phyloP scores from a whole-genome alignment of 306 rosid genomes.

The Dalbergia cochinchinensis region DNA sequence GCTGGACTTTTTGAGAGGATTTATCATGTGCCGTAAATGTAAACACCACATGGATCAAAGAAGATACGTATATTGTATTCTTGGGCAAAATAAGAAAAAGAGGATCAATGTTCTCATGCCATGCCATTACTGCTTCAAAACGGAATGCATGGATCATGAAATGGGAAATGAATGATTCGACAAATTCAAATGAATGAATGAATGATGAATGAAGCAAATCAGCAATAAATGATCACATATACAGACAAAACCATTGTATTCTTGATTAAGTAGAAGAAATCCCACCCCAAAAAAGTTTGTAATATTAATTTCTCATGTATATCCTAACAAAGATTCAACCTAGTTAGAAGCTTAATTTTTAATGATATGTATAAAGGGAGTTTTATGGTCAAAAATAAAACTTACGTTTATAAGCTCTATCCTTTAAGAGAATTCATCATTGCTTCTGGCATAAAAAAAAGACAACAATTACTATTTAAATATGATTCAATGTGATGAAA shows the following conservation, averaged over 20 bases:
- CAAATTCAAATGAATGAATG: constrained; percentile 43
- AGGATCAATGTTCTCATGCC: constrained; percentile 55
- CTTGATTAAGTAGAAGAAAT: constrained; percentile 7
- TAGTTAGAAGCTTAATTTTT: neutral
- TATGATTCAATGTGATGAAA: neutral
- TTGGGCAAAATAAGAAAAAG: constrained; percentile 50
- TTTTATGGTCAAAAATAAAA: too few species aligned
- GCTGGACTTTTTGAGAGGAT: constrained; percentile 43
- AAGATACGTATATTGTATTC: constrained; percentile 46
- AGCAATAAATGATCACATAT: neutral
- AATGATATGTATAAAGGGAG: too few species aligned
- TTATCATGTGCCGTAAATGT: constrained; percentile 56
- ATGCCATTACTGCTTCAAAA: constrained; percentile 56
- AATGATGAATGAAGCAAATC: constrained; percentile 10
- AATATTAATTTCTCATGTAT: constrained; percentile 27
- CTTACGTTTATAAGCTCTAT: too few species aligned
- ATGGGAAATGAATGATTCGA: constrained; percentile 48
- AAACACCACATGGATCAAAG: constrained; percentile 51
- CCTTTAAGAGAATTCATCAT: too few species aligned
- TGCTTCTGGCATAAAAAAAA: too few species aligned
- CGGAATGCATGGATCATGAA: constrained; percentile 52
- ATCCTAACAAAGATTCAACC: neutral
- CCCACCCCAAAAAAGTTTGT: neutral
- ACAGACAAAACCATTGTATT: constrained; percentile 9
- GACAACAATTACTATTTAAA: neutral